These are phyloP conservation scores for Pulveroboletus sp. DNA, from an alignment of 768 basidiomycete genomes.

Conservation along the genomic window DNA sequence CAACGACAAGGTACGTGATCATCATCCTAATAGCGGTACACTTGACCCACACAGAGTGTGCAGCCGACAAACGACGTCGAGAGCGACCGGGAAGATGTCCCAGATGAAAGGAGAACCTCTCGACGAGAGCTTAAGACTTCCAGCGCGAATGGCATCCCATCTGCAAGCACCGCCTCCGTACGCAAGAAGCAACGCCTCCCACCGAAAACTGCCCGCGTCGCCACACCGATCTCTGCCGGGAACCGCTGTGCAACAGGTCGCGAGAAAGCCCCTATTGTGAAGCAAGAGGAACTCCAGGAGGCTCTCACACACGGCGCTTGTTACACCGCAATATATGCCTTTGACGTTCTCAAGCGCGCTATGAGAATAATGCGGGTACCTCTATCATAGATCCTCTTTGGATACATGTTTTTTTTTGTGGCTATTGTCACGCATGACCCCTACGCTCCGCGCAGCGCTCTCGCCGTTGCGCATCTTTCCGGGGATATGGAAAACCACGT, in stretches of 20 bases:
- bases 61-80: constrained; percentile 5
- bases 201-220: constrained; percentile 20
- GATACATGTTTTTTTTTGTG: constrained; percentile 50
- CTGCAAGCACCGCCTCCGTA: constrained; percentile 16
- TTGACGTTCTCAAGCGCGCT: constrained; percentile 46
- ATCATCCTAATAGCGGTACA: neutral
- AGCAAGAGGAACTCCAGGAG: constrained; percentile 23
- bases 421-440: constrained; percentile 38
- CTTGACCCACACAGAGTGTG: neutral
- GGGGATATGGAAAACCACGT: constrained; percentile 42
- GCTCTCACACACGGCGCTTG: constrained; percentile 21
- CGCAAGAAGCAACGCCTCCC: constrained; percentile 30
- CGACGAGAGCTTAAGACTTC: constrained; percentile 5
- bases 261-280: constrained; percentile 28
- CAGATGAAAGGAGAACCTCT: constrained; percentile 14
- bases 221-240: constrained; percentile 22
- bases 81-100: constrained; percentile 35
- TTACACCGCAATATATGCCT: constrained; percentile 36
- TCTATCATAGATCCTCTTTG: constrained; percentile 48
- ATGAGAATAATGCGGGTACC: constrained; percentile 52
- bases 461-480: constrained; percentile 62
- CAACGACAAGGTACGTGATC: constrained; percentile 9
- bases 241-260: constrained; percentile 16
- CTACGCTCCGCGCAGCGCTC: constrained; percentile 43
- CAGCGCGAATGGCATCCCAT: constrained; percentile 4